Evolutionary conservation across 129 eudicot genomes (phyloP).

Genomic region (Sambucus nigra): DNA sequence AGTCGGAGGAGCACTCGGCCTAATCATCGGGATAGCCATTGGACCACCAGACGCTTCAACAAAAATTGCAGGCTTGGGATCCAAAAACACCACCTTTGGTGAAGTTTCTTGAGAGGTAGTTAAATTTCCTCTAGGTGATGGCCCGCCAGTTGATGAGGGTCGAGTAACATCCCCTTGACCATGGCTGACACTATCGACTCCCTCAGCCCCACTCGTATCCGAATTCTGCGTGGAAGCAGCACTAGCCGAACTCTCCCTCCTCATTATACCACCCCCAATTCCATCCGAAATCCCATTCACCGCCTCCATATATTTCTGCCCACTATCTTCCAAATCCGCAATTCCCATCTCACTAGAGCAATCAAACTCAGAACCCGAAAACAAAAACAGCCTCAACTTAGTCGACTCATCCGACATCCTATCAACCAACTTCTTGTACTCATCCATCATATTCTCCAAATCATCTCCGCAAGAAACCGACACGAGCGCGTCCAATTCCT

Average conservation of each 20-base stretch:
- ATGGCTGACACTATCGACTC: conserved; percentile 31
- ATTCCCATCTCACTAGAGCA: conserved; percentile 35
- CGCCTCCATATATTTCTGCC: conserved; percentile 81
- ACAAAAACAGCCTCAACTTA: conserved; percentile 71
- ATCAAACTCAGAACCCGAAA: conserved; percentile 51
- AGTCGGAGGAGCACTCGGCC: conserved; percentile 23
- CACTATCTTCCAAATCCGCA: conserved; percentile 61
- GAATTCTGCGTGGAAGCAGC: conserved; percentile 70
- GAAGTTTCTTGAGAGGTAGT: conserved; percentile 18
- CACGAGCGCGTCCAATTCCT: conserved; percentile 87
- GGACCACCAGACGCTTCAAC: conserved; percentile 27
- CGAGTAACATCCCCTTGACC: conserved; percentile 53
- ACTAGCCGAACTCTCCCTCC: conserved; percentile 67
- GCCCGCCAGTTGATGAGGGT: conserved; percentile 41
- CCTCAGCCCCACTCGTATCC: conserved; percentile 61
- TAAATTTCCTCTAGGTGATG: conserved; percentile 39
- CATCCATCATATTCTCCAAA: conserved; percentile 92
- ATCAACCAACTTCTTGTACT: conserved; percentile 66
- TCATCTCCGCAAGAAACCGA: conserved; percentile 77
- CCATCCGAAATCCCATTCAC: conserved; percentile 62
- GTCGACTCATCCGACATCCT: conserved; percentile 69
- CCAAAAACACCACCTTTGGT: conserved; percentile 19
- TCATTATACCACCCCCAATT: conserved; percentile 20
- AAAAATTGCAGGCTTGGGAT: conserved; percentile 15
- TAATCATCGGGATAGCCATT: conserved; percentile 26